phyloP scores from a whole-genome alignment of 2,329 filamentous ascomycete species.

The Talaromyces sp. region DNA sequence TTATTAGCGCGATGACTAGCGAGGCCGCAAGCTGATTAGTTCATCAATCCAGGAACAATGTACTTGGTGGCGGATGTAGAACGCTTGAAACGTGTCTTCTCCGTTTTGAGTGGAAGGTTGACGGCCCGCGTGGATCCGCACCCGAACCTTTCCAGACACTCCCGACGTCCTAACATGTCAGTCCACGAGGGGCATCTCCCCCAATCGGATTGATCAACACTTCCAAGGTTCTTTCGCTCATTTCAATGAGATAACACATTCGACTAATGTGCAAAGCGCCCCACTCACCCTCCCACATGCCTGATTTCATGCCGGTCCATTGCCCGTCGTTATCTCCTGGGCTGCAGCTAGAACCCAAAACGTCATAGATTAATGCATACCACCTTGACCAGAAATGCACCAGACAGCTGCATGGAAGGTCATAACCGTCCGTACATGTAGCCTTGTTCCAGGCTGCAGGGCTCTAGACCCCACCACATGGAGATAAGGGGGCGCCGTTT shows the following conservation, averaged over 20 bases:
- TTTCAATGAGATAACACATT: neutral
- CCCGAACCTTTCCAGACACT: neutral
- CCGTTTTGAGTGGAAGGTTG: constrained; percentile 2
- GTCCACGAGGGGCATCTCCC: neutral
- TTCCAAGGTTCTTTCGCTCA: neutral
- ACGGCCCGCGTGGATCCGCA: constrained; percentile 2
- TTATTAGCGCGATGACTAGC: neutral
- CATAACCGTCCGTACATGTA: neutral
- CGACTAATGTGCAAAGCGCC: neutral
- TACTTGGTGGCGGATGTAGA: too few relatives aligned
- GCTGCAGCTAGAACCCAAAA: constrained; percentile 1
- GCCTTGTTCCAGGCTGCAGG: neutral
- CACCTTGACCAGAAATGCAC: neutral
- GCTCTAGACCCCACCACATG: neutral
- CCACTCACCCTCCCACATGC: neutral
- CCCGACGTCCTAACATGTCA: neutral
- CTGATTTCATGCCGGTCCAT: neutral
- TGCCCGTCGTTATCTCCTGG: neutral
- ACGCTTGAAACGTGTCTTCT: neutral
- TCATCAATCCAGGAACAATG: neutral
- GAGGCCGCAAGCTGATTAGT: neutral
- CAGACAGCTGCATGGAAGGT: neutral
- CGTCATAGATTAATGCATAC: too few relatives aligned
- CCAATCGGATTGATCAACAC: neutral
- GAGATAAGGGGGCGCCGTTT: neutral